Conservation (phyloP, 495 filamentous ascomycete genomes). For the Hyaloscypha finlandica region DNA sequence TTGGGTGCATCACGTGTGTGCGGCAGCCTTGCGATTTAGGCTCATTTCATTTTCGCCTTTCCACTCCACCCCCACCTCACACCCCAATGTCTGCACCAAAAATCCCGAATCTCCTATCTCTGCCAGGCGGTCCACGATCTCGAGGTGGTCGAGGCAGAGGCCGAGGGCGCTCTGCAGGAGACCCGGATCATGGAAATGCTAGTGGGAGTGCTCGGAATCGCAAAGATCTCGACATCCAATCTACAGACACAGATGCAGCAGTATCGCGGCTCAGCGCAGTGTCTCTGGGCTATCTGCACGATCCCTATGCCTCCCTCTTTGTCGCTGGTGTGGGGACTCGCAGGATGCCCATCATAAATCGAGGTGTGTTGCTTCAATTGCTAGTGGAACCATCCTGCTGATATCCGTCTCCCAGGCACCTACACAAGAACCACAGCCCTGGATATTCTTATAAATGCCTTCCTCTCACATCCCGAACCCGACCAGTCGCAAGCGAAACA, state of each 20-base stretch:
- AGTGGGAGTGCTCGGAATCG: conserved; percentile 7
- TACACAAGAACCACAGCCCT: conserved; percentile 89
- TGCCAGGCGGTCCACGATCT: conserved; percentile 48
- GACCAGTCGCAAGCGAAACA: conserved; percentile 57
- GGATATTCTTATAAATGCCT: conserved; percentile 73
- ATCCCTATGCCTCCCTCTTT: conserved; percentile 74
- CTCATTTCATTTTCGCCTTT: not conserved
- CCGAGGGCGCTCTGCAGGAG: conserved; percentile 14
- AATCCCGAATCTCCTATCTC: conserved; percentile 75
- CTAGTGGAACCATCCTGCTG: conserved; percentile 8
- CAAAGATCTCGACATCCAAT: conserved; percentile 60
- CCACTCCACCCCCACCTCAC: not conserved
- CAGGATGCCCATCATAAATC: conserved; percentile 86
- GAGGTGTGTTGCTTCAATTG: conserved; percentile 57
- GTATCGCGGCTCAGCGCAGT: conserved; percentile 88
- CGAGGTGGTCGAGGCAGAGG: conserved; percentile 36
- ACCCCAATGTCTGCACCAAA: conserved; percentile 65
- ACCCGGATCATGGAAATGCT: not conserved
- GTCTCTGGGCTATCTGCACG: conserved; percentile 80
- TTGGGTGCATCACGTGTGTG: not conserved
- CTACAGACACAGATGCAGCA: conserved; percentile 90
- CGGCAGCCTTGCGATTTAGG: conserved; percentile 8
- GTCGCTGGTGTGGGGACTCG: conserved; percentile 47
- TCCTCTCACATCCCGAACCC: conserved; percentile 48
- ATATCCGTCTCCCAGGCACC: conserved; percentile 60